Base-by-base conservation (phyloP, 768 basidiomycete species). In the Sarcomyxa edulis region DNA sequence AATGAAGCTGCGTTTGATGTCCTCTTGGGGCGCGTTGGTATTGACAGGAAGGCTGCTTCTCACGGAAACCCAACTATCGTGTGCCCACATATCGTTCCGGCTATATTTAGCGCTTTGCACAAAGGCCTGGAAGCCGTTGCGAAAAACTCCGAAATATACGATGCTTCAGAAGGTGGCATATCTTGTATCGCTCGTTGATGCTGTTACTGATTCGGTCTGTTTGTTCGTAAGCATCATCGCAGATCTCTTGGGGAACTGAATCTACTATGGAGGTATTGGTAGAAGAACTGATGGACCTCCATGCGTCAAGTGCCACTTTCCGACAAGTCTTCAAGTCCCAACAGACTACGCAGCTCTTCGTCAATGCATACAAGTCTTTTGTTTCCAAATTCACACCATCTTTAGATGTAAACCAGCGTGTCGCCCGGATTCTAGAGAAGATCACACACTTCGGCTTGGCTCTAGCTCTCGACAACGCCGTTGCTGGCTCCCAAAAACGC, bases 301-400 rank as follows among this genome's bases (percentile, higher is more conserved):
- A 91, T 45, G 67, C 74, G 1, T 71, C 78, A 0, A 78, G 72
- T 44, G 52, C 71, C 0, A 74, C 76, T 0, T 90, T 91, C 59
- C 76, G 84, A 9, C 72, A 81, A 39, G 54, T 83, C 1, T 90
- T 91, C 61, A 77, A 70, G 47, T 86, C 82, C 1, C 81, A 84
- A 39, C 78, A 75, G 39, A 74, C 74, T 7, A 83, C 81, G 0
- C 76, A 80, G 39, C 44, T 78, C 7, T 85, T 87, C 45, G 65
- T 88, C 6, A 74, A 80, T 18, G 74, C 76, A 15, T 81, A 79
- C 53, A 73, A 72, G 47, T 49, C 62, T 3, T 84, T 82, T 51
- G 68, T 77, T 0, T 47, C 59, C 7, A 65, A 64, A 32, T 50
- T 81, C 1, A 50, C 67, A 0, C 43, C 51, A n/a, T 52, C 60